phyloP scores from a whole-genome alignment of 2,329 filamentous ascomycete species.

The Chaetomium strumarium region DNA sequence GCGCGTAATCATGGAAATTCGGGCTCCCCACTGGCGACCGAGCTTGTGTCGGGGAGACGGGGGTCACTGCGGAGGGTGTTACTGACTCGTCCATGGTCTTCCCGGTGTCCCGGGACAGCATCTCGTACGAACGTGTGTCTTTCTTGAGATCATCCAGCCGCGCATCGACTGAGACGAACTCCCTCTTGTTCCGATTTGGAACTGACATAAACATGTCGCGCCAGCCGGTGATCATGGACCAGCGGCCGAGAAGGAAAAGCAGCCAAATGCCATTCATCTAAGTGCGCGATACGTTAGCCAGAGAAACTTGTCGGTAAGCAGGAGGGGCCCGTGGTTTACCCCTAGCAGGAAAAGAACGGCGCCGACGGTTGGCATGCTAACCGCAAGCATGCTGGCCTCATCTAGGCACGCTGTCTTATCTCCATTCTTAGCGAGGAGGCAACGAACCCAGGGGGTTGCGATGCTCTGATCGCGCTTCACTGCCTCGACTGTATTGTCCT shows the following conservation, averaged over 20 bases:
- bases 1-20: slow-evolving; percentile 9
- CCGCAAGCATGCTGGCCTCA: slow-evolving; percentile 55
- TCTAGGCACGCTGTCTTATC: slow-evolving; percentile 62
- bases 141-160: slow-evolving; percentile 51
- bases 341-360: slow-evolving; percentile 79
- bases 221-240: slow-evolving; percentile 85
- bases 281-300: slow-evolving; percentile 10
- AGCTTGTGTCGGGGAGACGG: slow-evolving; percentile 25
- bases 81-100: slow-evolving; percentile 41
- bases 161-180: slow-evolving; percentile 88
- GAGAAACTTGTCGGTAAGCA: not conserved
- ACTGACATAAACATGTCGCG: slow-evolving; percentile 52
- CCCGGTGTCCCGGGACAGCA: slow-evolving; percentile 59
- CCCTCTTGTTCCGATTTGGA: slow-evolving; percentile 53
- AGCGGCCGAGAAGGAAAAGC: slow-evolving; percentile 72
- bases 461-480: slow-evolving; percentile 48
- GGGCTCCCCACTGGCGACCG: slow-evolving; percentile 24
- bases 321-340: slow-evolving; percentile 25
- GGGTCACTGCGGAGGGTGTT: slow-evolving; percentile 40
- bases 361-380: slow-evolving; percentile 70
- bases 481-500: slow-evolving; percentile 66
- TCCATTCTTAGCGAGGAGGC: slow-evolving; percentile 53
- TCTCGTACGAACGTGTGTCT: slow-evolving; percentile 70
- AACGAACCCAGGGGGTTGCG: slow-evolving; percentile 62
- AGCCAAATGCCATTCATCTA: slow-evolving; percentile 82